Evolutionary conservation across 495 filamentous ascomycete species (phyloP), one percentile per base, ranked within the genome.

Genomic region (Penicillium arizonense): DNA sequence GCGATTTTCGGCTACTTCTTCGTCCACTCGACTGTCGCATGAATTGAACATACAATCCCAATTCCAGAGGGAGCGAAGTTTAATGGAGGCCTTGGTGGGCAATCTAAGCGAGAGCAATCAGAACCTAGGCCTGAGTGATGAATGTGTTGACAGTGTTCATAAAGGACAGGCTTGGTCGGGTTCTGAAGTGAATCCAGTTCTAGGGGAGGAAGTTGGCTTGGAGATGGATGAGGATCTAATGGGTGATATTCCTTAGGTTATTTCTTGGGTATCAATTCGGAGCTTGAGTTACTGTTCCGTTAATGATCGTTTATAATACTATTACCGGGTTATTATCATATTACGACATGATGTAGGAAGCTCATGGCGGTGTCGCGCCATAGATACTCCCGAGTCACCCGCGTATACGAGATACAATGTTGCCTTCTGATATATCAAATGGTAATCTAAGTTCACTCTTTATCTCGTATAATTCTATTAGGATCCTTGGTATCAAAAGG

Each of bases 221-320:
- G 71, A 82, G 3, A 77, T 83, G 44, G 85, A 88, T 43, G 85
- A 88, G 63, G 85, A 89, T 59, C 70, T 89, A 36, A 88, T 89
- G 86, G 81, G 71, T 26, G 79, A 80, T 37, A 42, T 50, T 37
- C 34, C 47, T 3, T 50, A 33, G 13, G 11, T 38, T 8, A 30
- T 30, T 30, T 30, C 9, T 30, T 30, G 28, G 28, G 8, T 30
- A 30, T 18, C 24, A 26, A 26, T 26, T 7, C 24, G 7, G 4
- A 7, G 4, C 24, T 26, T 2, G 24, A 7, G 4, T 26, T 26
- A 26, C 7, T 26, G 4, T 7, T 26, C 24, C 7, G 9, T 30
- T 7, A 2, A 7, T 30, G 8, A 10, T 7, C 28, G 9, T 7
- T 6, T 30, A 30, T 30, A 7, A 30, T 30, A 4, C 28, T 30